phyloP scores from a whole-genome alignment of 768 basidiomycete genomes.

The Infundibulicybe gibba region DNA sequence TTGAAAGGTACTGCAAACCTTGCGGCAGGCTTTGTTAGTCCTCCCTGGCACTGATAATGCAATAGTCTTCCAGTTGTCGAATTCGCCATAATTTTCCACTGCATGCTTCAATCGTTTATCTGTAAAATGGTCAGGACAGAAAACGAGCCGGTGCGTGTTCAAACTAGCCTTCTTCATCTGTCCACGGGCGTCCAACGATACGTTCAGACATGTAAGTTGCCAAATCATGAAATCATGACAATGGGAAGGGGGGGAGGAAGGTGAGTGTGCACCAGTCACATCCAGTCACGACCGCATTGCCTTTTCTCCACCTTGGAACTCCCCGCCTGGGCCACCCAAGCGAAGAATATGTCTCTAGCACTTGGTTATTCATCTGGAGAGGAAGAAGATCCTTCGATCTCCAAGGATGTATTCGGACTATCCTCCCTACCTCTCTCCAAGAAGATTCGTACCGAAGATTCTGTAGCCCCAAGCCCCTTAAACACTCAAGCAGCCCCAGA shows the following conservation, averaged over 20 bases:
- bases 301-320: too few relatives aligned
- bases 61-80: conserved; percentile 78
- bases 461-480: conserved; percentile 15
- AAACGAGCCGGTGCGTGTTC: conserved; percentile 8
- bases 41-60: conserved; percentile 66
- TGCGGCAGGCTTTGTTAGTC: conserved; percentile 85
- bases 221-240: conserved; percentile 34
- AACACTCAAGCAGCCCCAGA: conserved; percentile 73
- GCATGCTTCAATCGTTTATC: conserved; percentile 65
- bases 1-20: conserved; percentile 35
- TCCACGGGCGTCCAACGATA: conserved; percentile 44
- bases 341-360: conserved; percentile 51
- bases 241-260: conserved; percentile 10
- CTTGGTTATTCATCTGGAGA: conserved; percentile 73
- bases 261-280: too few relatives aligned
- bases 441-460: conserved; percentile 49
- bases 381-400: conserved; percentile 40
- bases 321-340: too few relatives aligned
- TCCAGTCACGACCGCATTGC: too few relatives aligned
- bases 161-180: conserved; percentile 38
- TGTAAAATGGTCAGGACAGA: conserved; percentile 9
- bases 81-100: conserved; percentile 50
- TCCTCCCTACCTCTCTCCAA: conserved; percentile 53
- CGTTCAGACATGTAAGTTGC: conserved; percentile 38
- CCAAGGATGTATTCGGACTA: conserved; percentile 66